Percentiles rank a stretch among this genome's conserved stretches.
Evolutionary conservation across 2,329 filamentous ascomycete species (phyloP).

Genomic region (Cercospora sp.): DNA sequence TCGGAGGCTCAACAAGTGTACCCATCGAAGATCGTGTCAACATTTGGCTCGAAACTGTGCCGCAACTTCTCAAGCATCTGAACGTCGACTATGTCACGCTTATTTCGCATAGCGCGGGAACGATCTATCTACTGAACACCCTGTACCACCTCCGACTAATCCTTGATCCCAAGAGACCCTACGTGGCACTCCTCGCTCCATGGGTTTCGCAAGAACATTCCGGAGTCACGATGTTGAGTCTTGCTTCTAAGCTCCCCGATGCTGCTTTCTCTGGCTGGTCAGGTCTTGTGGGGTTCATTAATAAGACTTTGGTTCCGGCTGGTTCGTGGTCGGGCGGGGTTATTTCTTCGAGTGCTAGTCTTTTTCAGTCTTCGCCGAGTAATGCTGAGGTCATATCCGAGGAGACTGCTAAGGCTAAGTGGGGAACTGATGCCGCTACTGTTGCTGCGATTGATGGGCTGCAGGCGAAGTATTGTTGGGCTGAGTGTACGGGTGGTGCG

Average conservation of each 20-base stretch:
- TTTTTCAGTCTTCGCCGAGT: conserved; percentile 22
- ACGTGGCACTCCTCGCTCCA: conserved; percentile 39
- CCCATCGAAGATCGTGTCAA: conserved; percentile 40
- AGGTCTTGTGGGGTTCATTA: conserved; percentile 37
- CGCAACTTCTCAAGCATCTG: conserved; percentile 42
- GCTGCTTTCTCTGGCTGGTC: conserved; percentile 38
- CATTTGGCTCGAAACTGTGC: conserved; percentile 46
- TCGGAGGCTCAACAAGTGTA: conserved; percentile 48
- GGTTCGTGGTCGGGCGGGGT: conserved; percentile 36
- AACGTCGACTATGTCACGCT: conserved; percentile 43
- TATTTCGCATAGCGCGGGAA: conserved; percentile 45
- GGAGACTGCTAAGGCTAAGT: conserved; percentile 29
- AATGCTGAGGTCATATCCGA: neutral
- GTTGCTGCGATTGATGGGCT: conserved; percentile 28
- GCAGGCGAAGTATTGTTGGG: conserved; percentile 28
- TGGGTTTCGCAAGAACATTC: conserved; percentile 47
- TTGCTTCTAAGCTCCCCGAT: conserved; percentile 34
- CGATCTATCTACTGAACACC: conserved; percentile 48
- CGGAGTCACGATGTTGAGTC: conserved; percentile 31
- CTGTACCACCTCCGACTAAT: conserved; percentile 39
- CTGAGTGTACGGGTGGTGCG: conserved; percentile 39
- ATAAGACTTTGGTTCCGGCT: conserved; percentile 36
- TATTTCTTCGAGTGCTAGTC: conserved; percentile 26
- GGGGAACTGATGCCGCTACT: conserved; percentile 31
- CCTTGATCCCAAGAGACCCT: conserved; percentile 37